phyloP scores from a whole-genome alignment of 441 rosid genomes.

The Eugenia klotzschiana region DNA sequence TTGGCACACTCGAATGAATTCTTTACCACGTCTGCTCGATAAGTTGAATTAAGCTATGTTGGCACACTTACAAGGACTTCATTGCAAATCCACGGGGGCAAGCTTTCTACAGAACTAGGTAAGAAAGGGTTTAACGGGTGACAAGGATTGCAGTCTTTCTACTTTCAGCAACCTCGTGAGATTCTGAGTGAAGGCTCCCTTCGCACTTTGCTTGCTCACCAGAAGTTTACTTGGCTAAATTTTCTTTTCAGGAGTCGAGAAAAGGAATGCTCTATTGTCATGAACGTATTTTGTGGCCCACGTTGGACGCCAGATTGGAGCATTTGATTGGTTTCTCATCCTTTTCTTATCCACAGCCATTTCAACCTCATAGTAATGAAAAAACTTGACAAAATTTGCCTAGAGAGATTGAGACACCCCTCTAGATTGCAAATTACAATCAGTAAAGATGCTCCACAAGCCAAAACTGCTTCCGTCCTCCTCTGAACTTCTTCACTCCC shows the following conservation, averaged over 20 bases:
- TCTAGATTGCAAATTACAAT: not conserved
- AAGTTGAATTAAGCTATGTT: not conserved
- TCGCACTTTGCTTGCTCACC: not conserved
- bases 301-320: not conserved
- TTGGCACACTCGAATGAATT: not conserved
- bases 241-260: not conserved
- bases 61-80: not conserved
- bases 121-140: not conserved
- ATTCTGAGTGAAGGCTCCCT: not conserved
- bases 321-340: slow-evolving; percentile 5
- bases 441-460: slow-evolving; percentile 25
- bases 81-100: not conserved
- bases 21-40: not conserved
- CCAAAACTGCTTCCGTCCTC: slow-evolving; percentile 18
- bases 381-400: not conserved
- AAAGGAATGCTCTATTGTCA: not conserved
- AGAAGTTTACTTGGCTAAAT: not conserved
- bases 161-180: not conserved
- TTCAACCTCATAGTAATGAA: not conserved
- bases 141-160: not conserved
- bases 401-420: not conserved
- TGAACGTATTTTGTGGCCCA: not conserved
- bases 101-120: not conserved
- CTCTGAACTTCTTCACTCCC: slow-evolving; percentile 10
- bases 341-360: slow-evolving; percentile 18